phyloP scores from a whole-genome alignment of 2,329 filamentous ascomycete species.

The Didymella keratinophila region DNA sequence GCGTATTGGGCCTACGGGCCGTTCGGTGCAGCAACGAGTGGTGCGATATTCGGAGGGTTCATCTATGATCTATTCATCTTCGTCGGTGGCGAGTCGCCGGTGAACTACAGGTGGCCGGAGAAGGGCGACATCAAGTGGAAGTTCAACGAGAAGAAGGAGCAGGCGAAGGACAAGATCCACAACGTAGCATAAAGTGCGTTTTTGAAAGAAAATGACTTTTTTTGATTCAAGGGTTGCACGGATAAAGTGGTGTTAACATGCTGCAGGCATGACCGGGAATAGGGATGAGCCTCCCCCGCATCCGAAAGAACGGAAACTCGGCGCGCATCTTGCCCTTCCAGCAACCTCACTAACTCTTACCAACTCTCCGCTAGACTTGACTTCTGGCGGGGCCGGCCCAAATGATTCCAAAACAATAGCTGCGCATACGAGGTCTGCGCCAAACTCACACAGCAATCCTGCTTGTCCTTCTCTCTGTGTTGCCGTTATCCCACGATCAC shows the following conservation, averaged over 20 bases:
- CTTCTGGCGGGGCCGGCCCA: not conserved
- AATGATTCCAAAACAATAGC: not conserved
- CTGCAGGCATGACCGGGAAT: constrained; percentile 10
- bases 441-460: not conserved
- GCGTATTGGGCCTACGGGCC: constrained; percentile 43
- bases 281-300: constrained; percentile 12
- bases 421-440: not conserved
- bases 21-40: constrained; percentile 36
- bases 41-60: constrained; percentile 37
- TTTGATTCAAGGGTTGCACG: not conserved
- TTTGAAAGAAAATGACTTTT: not conserved
- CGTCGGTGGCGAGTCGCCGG: constrained; percentile 40
- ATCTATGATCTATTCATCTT: constrained; percentile 46
- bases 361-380: constrained; percentile 2
- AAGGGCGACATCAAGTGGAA: constrained; percentile 36
- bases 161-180: constrained; percentile 28
- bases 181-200: constrained; percentile 2
- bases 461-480: not conserved
- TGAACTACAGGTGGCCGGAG: constrained; percentile 43
- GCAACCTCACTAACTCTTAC: constrained; percentile 3
- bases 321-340: constrained; percentile 2
- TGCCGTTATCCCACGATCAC: not conserved
- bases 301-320: constrained; percentile 8
- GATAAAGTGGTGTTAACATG: not conserved
- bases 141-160: constrained; percentile 22